These are phyloP conservation scores for Lichtheimia ornata DNA, from an alignment of 371 early-diverging fungal species.

Conservation along the genomic window DNA sequence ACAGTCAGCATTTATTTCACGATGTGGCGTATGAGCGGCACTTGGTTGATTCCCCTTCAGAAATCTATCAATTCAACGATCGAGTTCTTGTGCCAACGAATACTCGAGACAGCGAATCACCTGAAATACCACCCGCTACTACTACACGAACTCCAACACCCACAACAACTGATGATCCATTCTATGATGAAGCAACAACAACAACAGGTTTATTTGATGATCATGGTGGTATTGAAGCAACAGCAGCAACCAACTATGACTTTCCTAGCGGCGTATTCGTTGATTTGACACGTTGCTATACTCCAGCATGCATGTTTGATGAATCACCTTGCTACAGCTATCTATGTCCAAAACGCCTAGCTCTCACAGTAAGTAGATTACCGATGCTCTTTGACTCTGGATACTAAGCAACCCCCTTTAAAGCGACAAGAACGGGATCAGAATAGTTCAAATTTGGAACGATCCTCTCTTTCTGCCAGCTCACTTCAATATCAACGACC, in stretches of 20 bases:
- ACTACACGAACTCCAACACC: neutral
- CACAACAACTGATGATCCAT: neutral
- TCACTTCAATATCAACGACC: slow-evolving; percentile 8
- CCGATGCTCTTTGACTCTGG: no score
- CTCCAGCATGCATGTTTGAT: slow-evolving; percentile 77
- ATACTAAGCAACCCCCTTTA: no score
- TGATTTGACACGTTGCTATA: slow-evolving; percentile 83
- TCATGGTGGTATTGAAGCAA: neutral
- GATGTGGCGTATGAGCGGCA: slow-evolving; percentile 68
- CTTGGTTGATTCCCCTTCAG: slow-evolving; percentile 60
- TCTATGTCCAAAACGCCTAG: slow-evolving; percentile 65
- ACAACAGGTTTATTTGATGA: slow-evolving; percentile 5
- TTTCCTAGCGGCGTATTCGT: slow-evolving; percentile 82
- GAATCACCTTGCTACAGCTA: slow-evolving; percentile 81
- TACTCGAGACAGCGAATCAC: slow-evolving; percentile 16
- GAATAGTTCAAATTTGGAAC: neutral
- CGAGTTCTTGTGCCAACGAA: slow-evolving; percentile 20
- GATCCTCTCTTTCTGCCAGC: slow-evolving; percentile 2
- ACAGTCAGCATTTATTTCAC: slow-evolving; percentile 71
- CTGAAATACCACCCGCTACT: slow-evolving; percentile 14
- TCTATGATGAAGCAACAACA: slow-evolving; percentile 3
- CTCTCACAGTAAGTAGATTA: slow-evolving; percentile 3
- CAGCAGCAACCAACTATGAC: slow-evolving; percentile 1
- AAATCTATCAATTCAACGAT: slow-evolving; percentile 68
- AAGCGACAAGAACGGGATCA: no score